Base-by-base conservation (phyloP, 2,329 filamentous ascomycete genomes). In the Trichoderma atroviride region DNA sequence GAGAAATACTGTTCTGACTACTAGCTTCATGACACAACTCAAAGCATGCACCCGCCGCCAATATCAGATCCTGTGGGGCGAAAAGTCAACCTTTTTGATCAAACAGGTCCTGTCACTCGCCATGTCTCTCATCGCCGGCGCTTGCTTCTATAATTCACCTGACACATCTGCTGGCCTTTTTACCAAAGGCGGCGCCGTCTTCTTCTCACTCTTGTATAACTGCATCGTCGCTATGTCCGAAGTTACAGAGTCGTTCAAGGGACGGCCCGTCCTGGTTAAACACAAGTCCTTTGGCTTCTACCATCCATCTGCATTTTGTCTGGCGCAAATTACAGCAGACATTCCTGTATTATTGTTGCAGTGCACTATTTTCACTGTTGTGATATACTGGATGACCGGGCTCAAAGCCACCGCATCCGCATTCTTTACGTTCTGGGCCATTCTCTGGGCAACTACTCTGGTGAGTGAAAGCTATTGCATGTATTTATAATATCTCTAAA, bases 101-200 rank as follows among this genome's bases (percentile, higher is more conserved):
- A 90, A 89, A 75, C 88, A 91, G 72, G 77, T 82, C 5, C 83
- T 85, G 0, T 88, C 86, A 1, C 74, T 91, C 9, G 73, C 83
- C 0, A 87, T 90, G 73, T 88, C 89, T 0, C 77, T 92, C 5
- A 86, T 92, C 69, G 82, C 85, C 2, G 89, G 89, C 6, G 91
- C 89, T 0, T 81, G 92, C 4, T 92, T 92, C 78, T 92, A 91
- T 78, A 83, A 89, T 68, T 86, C 89, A 0, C 84, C 88, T 0
- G 70, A 79, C 29, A 87, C 85, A 60, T 87, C 88, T 0, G 82
- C 78, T 1, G 89, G 89, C 9, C 78, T 92, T 0, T 92, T 92
- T 75, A 75, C 86, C 73, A 91, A 91, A 74, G 83, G 84, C 0
- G 90, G 89, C 61, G 85, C 88, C 0, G 79, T 90, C 5, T 92